Percentiles rank a stretch among this genome's conserved stretches.
phyloP scores from a whole-genome alignment of 1,284 basidiomycete genomes.

The Ganoderma lingzhi region DNA sequence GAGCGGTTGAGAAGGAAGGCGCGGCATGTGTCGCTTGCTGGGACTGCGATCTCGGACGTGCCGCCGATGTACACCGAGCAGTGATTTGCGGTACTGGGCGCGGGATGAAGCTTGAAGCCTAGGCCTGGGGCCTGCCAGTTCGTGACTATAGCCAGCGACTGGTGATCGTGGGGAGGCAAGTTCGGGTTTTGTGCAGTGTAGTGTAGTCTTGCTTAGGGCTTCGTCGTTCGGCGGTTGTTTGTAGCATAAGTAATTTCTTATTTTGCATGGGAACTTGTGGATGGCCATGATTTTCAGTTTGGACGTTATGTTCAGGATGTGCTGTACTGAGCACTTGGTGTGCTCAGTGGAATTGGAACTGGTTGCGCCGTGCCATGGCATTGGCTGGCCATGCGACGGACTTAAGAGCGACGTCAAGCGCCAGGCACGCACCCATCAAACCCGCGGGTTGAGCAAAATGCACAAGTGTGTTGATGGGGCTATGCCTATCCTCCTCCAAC shows the following conservation, averaged over 20 bases:
- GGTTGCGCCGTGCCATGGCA: not conserved
- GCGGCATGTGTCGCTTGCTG: conserved; percentile 8
- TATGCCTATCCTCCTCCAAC: fast-evolving
- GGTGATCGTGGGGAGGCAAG: not conserved
- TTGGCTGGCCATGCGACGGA: not conserved
- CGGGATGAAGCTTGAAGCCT: too few species aligned
- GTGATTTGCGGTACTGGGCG: not conserved
- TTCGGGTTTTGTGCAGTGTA: not conserved
- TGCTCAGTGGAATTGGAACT: not conserved
- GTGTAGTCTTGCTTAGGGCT: not conserved
- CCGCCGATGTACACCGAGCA: conserved; percentile 20
- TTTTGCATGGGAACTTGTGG: not conserved
- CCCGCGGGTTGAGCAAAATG: conserved; percentile 44
- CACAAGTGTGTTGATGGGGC: conserved; percentile 30
- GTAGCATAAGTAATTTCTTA: not conserved
- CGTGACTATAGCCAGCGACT: too few species aligned
- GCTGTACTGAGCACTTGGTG: not conserved
- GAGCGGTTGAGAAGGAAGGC: conserved; percentile 2
- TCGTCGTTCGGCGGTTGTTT: not conserved
- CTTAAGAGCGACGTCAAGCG: not conserved
- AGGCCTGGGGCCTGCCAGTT: not conserved
- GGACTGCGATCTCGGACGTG: conserved; percentile 20
- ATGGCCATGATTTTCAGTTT: not conserved
- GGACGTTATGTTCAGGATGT: too few species aligned
- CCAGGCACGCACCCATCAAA: conserved; percentile 10